phyloP scores from a whole-genome alignment of 345 rosid species.

The Crucihimalaya himalaica region DNA sequence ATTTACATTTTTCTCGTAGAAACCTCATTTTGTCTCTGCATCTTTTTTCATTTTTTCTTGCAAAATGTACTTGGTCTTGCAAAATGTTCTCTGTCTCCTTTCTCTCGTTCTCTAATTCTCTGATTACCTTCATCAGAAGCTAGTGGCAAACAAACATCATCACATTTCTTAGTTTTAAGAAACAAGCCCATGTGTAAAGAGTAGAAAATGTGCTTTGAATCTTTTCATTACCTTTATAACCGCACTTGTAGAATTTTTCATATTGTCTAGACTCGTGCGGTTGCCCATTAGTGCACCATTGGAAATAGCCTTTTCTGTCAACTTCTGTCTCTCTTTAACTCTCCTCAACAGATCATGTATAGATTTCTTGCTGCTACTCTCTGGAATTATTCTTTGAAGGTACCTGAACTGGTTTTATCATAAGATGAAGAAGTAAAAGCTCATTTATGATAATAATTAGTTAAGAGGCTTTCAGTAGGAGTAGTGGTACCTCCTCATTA shows the following conservation, averaged over 20 bases:
- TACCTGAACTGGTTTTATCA: background rate
- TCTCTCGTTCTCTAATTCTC: slow-evolving; percentile 15
- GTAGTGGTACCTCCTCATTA: background rate
- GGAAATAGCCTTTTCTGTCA: background rate
- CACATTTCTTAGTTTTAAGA: background rate
- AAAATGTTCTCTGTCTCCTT: background rate
- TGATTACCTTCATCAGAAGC: slow-evolving; percentile 11
- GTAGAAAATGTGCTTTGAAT: background rate
- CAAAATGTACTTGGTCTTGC: background rate
- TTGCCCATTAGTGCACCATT: slow-evolving; percentile 1
- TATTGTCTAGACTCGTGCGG: background rate
- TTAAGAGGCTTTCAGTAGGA: background rate
- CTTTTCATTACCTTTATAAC: slow-evolving; percentile 22
- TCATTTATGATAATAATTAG: background rate
- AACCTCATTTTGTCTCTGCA: background rate
- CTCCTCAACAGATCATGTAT: slow-evolving; percentile 3
- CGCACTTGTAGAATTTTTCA: background rate
- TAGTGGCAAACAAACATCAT: slow-evolving; percentile 13
- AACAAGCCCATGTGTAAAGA: slow-evolving; percentile 2
- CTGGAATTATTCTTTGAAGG: background rate
- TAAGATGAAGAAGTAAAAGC: background rate
- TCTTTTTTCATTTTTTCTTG: background rate
- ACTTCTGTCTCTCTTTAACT: background rate
- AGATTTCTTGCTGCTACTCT: slow-evolving; percentile 11
- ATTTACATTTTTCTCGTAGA: background rate